phyloP scores from a whole-genome alignment of 2,329 filamentous ascomycete species.

The Elsinoe necatrix region DNA sequence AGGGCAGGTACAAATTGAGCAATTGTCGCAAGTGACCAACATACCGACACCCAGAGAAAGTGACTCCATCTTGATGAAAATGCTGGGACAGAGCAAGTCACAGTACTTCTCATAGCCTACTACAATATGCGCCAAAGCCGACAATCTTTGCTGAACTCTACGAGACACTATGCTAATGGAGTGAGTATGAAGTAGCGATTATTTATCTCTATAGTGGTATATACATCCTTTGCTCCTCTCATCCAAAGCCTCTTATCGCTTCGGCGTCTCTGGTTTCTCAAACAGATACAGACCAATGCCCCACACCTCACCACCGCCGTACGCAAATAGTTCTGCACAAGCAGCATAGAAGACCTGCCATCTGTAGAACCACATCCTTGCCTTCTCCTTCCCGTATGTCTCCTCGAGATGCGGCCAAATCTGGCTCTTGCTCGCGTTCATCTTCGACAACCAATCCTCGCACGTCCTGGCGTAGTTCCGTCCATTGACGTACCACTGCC shows the following conservation, averaged over 20 bases:
- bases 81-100: neutral
- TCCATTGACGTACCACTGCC: slow-evolving; percentile 65
- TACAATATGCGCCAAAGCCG: no score
- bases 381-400: slow-evolving; percentile 55
- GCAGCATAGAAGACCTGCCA: slow-evolving; percentile 69
- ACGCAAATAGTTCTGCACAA: slow-evolving; percentile 61
- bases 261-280: slow-evolving; percentile 40
- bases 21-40: neutral
- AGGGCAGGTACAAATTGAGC: neutral
- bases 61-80: neutral
- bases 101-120: neutral
- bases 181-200: neutral
- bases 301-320: slow-evolving; percentile 58
- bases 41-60: neutral
- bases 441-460: slow-evolving; percentile 58
- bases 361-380: slow-evolving; percentile 56
- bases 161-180: neutral
- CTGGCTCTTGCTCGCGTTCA: slow-evolving; percentile 49
- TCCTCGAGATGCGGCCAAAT: slow-evolving; percentile 57
- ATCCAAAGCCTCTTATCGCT: slow-evolving; percentile 1
- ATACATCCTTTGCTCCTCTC: neutral
- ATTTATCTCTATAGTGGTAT: neutral
- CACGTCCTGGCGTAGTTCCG: slow-evolving; percentile 61
- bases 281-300: slow-evolving; percentile 61
- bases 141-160: no score